Evolutionary conservation across 1,284 basidiomycete genomes (phyloP).

Genomic region (Fomitopsis palustris): DNA sequence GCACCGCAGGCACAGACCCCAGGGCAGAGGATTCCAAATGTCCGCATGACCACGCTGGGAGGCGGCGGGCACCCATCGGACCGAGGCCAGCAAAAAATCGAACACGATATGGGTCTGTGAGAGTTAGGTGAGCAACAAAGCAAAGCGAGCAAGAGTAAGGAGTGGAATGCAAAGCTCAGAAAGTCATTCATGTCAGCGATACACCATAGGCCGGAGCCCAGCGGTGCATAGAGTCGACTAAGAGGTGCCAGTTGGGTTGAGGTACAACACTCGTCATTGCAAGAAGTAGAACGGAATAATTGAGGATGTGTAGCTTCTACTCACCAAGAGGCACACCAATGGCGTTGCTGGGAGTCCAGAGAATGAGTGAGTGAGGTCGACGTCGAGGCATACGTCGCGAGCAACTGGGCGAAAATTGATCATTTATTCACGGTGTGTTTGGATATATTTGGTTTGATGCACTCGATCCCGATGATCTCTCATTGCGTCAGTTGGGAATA

Average conservation of each 20-base stretch:
- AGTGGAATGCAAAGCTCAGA: conserved; percentile 47
- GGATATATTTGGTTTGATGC: not conserved
- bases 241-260: conserved; percentile 82
- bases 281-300: conserved; percentile 5
- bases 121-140: not conserved
- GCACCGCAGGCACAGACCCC: not conserved
- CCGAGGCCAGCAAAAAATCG: not conserved
- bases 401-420: not conserved
- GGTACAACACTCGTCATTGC: conserved; percentile 76
- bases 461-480: too few relatives aligned
- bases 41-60: not conserved
- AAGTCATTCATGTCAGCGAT: conserved; percentile 81
- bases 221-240: conserved; percentile 66
- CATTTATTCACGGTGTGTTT: not conserved
- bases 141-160: not conserved
- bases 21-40: not conserved
- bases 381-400: not conserved
- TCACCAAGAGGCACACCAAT: not conserved
- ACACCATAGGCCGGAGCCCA: conserved; percentile 36
- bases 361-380: too few relatives aligned
- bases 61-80: not conserved
- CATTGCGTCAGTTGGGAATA: too few relatives aligned
- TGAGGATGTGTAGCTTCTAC: not conserved
- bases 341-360: not conserved
- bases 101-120: not conserved